Evolutionary conservation across 2,329 filamentous ascomycete species (phyloP), one percentile per base, ranked within the genome.

Genomic region (Aspergillus sp.): DNA sequence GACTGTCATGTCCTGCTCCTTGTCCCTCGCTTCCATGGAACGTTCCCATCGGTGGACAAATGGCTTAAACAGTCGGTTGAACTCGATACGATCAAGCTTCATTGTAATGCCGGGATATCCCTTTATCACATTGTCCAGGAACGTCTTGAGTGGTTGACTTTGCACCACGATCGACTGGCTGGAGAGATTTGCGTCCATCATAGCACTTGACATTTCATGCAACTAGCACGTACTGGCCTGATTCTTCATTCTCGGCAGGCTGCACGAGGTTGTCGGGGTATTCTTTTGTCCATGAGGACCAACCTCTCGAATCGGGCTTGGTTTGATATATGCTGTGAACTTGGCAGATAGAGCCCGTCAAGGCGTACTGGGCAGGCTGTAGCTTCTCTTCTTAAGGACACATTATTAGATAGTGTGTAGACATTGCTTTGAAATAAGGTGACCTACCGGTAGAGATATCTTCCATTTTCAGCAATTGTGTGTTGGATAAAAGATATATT

Each of bases 11-110:
- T 81, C 75, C 1, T 66, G 59, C 6, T 70, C 56, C 27, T 72
- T 68, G 7, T 74, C 59, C 39, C 72, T 65, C 20, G 72, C 70
- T 3, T 66, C 60, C 7, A 61, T 55, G 33, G 83, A 72, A 5
- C 68, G 58, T 1, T 72, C 67, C 82, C 83, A 87, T 27, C 83
- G 76, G 63, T 88, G 82, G 37, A 86, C 79, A 43, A 88, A 79
- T 0, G 80, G 79, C 54, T 78, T 69, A 51, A 86, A 86, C 0
- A 80, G 81, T 0, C 75, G 76, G 6, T 67, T 62, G 51, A 87
- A 85, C 47, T 80, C 78, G 1, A 86, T 69, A 1, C 80, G 74
- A n/a, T 80, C 73, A 22, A 86, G 68, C 9, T 72, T 74, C 30
- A 78, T 76, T 2, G 79, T 78, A 25, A 86, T 71, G 1, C 82